Conservation (phyloP, 768 basidiomycete genomes). For the Paxillus involutus region DNA sequence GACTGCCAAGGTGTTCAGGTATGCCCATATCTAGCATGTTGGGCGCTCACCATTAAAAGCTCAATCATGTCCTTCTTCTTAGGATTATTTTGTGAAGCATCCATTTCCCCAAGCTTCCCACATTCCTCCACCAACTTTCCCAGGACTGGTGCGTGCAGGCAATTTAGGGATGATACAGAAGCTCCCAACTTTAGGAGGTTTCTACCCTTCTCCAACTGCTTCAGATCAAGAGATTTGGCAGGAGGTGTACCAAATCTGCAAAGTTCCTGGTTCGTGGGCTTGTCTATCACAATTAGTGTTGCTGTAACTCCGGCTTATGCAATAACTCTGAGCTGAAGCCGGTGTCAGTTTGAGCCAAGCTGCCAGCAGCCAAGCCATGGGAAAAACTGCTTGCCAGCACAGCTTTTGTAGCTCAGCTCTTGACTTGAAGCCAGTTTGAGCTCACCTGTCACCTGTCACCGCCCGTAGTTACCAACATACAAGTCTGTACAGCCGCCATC, state of each 20-base stretch:
- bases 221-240: background rate
- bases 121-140: background rate
- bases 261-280: background rate
- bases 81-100: background rate
- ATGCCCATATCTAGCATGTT: background rate
- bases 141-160: background rate
- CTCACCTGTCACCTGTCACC: too few species aligned
- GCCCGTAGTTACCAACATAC: too few species aligned
- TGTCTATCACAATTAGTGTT: background rate
- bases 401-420: too few species aligned
- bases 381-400: too few species aligned
- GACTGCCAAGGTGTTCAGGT: background rate
- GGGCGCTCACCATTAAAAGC: background rate
- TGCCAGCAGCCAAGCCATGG: too few species aligned
- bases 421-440: too few species aligned
- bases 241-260: background rate
- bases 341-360: too few species aligned
- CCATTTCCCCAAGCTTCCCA: background rate
- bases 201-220: conserved; percentile 1
- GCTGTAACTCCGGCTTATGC: too few species aligned
- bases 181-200: background rate
- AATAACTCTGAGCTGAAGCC: too few species aligned
- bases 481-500: too few species aligned
- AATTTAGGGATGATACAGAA: background rate
- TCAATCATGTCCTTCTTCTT: background rate